A percentile compares a stretch with the other conserved stretches of the same genome.
These are phyloP conservation scores for Dryas octopetala DNA, from an alignment of 306 rosid genomes.

Conservation along the genomic window DNA sequence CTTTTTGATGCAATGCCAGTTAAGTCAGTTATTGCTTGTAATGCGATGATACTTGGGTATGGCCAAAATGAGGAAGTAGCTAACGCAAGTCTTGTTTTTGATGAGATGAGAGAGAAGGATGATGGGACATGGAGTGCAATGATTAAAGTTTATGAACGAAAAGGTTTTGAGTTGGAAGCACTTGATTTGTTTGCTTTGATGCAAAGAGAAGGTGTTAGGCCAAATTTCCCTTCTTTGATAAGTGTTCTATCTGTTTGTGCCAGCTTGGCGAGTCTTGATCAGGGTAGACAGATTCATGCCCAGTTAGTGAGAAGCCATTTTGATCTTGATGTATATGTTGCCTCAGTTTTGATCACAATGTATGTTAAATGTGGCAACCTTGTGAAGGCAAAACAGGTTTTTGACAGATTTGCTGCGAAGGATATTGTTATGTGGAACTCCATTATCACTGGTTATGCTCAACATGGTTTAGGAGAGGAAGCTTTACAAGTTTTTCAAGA, in stretches of 20 bases:
- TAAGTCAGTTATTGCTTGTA: conserved; percentile 12
- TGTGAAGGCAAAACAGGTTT: conserved; percentile 43
- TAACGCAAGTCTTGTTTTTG: conserved; percentile 3
- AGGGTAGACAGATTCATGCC: conserved; percentile 13
- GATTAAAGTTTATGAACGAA: conserved; percentile 15
- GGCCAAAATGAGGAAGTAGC: conserved; percentile 12
- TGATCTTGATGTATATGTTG: conserved; percentile 27
- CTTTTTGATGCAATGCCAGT: conserved; percentile 47
- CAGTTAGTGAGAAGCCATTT: conserved; percentile 16
- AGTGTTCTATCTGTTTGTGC: conserved; percentile 10
- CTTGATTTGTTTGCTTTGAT: conserved; percentile 45
- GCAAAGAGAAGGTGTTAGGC: conserved; percentile 48
- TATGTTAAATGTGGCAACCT: conserved; percentile 62
- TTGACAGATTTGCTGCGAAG: conserved; percentile 44
- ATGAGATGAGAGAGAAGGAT: conserved; percentile 3
- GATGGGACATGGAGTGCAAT: conserved; percentile 15
- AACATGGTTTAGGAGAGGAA: conserved; percentile 58
- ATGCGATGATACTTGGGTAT: conserved; percentile 6
- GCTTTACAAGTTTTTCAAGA: conserved; percentile 47
- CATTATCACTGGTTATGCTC: conserved; percentile 65
- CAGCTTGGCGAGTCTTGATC: conserved; percentile 9
- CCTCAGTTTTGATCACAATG: conserved; percentile 55
- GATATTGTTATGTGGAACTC: conserved; percentile 69
- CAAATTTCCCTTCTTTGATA: conserved; percentile 29
- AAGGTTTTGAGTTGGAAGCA: conserved; percentile 23